These are phyloP conservation scores for Erythrobasidium yunnanense DNA, from an alignment of 768 basidiomycete species.

Conservation along the genomic window DNA sequence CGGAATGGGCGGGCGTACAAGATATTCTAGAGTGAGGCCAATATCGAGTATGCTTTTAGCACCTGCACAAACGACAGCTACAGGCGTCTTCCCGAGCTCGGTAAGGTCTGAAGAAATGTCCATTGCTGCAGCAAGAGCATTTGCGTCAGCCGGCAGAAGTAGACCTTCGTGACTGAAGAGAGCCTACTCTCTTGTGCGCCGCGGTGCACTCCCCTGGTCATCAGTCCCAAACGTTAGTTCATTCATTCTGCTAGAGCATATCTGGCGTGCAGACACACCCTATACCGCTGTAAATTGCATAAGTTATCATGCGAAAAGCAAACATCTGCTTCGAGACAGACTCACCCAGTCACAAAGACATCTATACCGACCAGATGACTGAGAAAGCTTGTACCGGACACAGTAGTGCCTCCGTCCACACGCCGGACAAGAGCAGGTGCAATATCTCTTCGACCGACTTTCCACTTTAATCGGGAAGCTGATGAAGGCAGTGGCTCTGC, in stretches of 20 bases:
- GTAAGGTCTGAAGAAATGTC: conserved; percentile 90
- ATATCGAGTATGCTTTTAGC: conserved; percentile 93
- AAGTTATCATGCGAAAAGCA: neutral
- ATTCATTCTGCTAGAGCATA: no score
- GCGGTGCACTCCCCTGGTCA: conserved; percentile 64
- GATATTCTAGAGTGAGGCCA: conserved; percentile 49
- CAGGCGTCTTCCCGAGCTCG: conserved; percentile 64
- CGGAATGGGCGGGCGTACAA: conserved; percentile 36
- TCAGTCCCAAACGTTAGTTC: neutral
- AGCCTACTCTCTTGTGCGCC: conserved; percentile 57
- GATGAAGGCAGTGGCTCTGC: no score
- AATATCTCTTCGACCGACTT: conserved; percentile 67
- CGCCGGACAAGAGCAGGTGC: conserved; percentile 45
- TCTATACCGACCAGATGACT: conserved; percentile 70
- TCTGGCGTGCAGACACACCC: conserved; percentile 37
- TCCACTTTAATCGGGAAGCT: conserved; percentile 46
- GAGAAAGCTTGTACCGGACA: conserved; percentile 45
- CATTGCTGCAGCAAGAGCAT: conserved; percentile 52
- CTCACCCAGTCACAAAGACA: conserved; percentile 44
- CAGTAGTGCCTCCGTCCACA: conserved; percentile 41
- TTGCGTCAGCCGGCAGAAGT: neutral
- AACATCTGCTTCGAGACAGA: neutral
- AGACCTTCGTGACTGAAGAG: no score
- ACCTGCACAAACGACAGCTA: conserved; percentile 84
- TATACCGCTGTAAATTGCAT: conserved; percentile 44